A percentile compares a stretch with the other conserved stretches of the same genome.
Conservation (phyloP, 768 basidiomycete species). For the Pleurotus sapidus region DNA sequence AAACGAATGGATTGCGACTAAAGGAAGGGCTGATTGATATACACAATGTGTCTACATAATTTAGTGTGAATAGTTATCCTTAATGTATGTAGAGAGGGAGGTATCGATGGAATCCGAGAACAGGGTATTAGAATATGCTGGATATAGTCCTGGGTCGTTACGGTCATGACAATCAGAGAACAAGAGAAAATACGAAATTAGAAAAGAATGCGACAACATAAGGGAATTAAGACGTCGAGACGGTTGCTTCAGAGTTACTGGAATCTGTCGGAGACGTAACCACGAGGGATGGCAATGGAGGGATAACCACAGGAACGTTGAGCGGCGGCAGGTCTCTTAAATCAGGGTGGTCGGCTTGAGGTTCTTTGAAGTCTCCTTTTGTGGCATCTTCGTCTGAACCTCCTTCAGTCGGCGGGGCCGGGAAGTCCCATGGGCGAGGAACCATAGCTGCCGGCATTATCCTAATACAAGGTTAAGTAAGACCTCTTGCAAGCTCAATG, state of each 20-base stretch:
- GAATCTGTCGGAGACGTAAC: conserved; percentile 9
- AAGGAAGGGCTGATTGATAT: too few species aligned
- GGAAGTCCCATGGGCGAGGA: conserved; percentile 80
- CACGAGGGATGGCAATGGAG: conserved; percentile 8
- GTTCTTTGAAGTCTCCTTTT: neutral
- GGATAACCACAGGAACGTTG: neutral
- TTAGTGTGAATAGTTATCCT: too few species aligned
- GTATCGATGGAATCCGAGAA: conserved; percentile 28
- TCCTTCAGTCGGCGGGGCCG: conserved; percentile 31
- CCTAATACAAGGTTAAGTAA: conserved; percentile 31
- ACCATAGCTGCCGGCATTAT: conserved; percentile 75
- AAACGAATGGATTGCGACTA: neutral
- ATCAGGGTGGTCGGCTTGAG: neutral
- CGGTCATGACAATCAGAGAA: neutral
- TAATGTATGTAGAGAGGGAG: neutral
- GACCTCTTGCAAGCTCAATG: neutral
- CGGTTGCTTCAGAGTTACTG: neutral
- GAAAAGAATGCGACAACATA: neutral
- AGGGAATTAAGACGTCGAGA: neutral
- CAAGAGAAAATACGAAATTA: neutral
- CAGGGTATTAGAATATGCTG: conserved; percentile 34
- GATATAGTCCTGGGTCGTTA: conserved; percentile 26
- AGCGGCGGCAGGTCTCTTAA: conserved; percentile 18
- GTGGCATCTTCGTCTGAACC: conserved; percentile 14
- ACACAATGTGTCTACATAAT: too few species aligned